Base-by-base conservation (phyloP, 208 protist species). In the Trypanosoma theileri region DNA sequence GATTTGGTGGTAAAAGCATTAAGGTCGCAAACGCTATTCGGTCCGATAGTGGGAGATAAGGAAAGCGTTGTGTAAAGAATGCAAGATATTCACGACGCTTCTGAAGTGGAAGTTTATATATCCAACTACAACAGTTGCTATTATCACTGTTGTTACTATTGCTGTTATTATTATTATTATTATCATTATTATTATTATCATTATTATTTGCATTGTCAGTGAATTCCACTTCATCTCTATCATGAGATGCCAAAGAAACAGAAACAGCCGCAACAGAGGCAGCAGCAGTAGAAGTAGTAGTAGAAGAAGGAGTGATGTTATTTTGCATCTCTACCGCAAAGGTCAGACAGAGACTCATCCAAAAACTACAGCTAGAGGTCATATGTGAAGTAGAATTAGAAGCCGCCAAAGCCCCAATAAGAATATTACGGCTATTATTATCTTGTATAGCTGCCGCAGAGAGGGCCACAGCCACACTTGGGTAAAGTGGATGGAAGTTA, bases 291-390 rank as follows among this genome's bases (percentile, higher is more conserved):
- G 28, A 8, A 35, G 28, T 35, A 35, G 28, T 35, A 35, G 28
- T 35, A 6, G 28, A 8, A 35, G 28, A 8, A 35, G 28, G 1
- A 35, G 28, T 35, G 6, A 6, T 35, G 6, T 35, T 35, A 1
- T 35, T 35, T 35, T 35, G 28, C 28, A 71, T 59, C 13, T 84
- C 66, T 17, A 44, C 4, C 16, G 82, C 52, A 59, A 82, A 82
- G n/a, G 58, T 68, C 19, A 93, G 65, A 56, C 79, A 73, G 11
- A 93, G 61, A 14, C 80, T 59, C 48, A 90, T 57, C 87, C 87
- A 93, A 58, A 76, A 86, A 26, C 80, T 86, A 60, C 65, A 88
- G 52, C 56, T 82, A 24, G 65, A 35, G 4, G 28, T 6, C 1
- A 8, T 35, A 35, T 35, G 1, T 35, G 28, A 35, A 35, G 28